These are phyloP conservation scores for Rhodotorula kratochvilovae DNA, from an alignment of 768 basidiomycete species.

Conservation along the genomic window DNA sequence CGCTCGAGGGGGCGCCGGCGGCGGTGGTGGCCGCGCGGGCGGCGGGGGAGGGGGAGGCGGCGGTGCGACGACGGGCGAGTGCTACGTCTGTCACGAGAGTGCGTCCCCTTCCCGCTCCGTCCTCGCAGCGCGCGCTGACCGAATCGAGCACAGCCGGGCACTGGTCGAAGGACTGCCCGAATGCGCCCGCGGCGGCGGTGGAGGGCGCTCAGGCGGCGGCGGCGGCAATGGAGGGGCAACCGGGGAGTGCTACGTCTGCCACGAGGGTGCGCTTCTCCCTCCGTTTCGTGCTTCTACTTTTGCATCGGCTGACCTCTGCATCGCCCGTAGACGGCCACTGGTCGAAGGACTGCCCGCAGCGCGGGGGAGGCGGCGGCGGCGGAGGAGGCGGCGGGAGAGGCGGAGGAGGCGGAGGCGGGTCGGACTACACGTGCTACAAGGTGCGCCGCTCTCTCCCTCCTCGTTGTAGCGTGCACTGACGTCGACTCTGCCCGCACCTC, in stretches of 20 bases:
- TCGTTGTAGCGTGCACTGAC: too few species aligned
- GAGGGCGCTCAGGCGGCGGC: background rate
- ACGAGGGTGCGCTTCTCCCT: slow-evolving; percentile 10
- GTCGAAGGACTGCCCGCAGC: slow-evolving; percentile 4
- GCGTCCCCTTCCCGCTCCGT: background rate
- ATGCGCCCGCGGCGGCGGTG: background rate
- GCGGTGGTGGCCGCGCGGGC: background rate
- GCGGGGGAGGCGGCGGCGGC: background rate
- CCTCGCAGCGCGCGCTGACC: background rate
- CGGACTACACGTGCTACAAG: slow-evolving; percentile 10
- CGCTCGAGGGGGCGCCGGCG: background rate
- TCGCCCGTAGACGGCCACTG: background rate
- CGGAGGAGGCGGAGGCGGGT: background rate
- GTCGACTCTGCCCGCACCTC: too few species aligned
- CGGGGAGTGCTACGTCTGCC: slow-evolving; percentile 48
- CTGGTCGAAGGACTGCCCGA: slow-evolving; percentile 3
- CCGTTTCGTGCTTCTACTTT: background rate
- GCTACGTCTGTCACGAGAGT: slow-evolving; percentile 46
- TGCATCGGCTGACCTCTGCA: background rate
- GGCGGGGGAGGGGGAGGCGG: slow-evolving; percentile 18
- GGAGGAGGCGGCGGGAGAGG: background rate
- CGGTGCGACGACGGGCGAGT: slow-evolving; percentile 42
- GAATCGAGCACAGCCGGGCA: background rate
- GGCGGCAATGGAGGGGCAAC: background rate
- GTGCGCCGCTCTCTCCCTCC: background rate